A percentile compares a stretch with the other conserved stretches of the same genome.
phyloP scores from a whole-genome alignment of 2,329 filamentous ascomycete species.

The Epichloe gansuensis region DNA sequence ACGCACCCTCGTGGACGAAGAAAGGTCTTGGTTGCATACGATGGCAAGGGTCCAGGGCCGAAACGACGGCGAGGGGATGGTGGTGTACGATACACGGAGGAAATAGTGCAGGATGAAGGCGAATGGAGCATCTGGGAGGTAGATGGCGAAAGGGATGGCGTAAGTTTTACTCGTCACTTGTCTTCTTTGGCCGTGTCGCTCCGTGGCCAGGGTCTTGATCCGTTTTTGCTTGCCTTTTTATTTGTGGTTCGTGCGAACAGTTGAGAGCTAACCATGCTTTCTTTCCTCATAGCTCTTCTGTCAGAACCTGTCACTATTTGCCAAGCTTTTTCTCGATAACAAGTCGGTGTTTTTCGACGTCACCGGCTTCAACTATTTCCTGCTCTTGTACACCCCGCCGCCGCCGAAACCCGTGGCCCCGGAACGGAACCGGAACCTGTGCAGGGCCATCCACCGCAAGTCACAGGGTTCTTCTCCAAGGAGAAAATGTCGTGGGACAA shows the following conservation, averaged over 20 bases:
- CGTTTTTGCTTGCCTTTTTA: neutral
- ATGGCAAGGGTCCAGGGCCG: slow-evolving; percentile 18
- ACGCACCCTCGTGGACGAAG: slow-evolving; percentile 38
- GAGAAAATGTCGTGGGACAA: slow-evolving; percentile 99
- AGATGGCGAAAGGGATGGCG: slow-evolving; percentile 74
- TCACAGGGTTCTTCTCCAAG: slow-evolving; percentile 96
- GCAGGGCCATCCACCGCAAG: slow-evolving; percentile 21
- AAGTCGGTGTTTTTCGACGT: slow-evolving; percentile 99
- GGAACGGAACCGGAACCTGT: slow-evolving; percentile 6
- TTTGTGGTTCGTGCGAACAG: neutral
- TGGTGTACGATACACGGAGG: slow-evolving; percentile 27
- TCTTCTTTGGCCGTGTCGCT: no score
- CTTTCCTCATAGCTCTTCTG: slow-evolving; percentile 55
- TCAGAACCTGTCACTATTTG: slow-evolving; percentile 90
- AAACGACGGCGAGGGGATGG: slow-evolving; percentile 28
- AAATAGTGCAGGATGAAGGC: slow-evolving; percentile 44
- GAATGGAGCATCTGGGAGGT: slow-evolving; percentile 86
- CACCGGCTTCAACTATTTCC: slow-evolving; percentile 85
- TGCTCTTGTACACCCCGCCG: slow-evolving; percentile 62
- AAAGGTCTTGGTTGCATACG: slow-evolving; percentile 25
- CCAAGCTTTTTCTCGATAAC: slow-evolving; percentile 94
- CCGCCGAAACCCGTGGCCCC: slow-evolving; percentile 12
- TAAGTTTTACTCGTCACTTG: slow-evolving; percentile 24
- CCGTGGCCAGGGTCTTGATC: no score
- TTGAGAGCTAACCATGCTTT: neutral